Conservation (phyloP, 192 early-diverging fungal species). For the Backusella australiensis region DNA sequence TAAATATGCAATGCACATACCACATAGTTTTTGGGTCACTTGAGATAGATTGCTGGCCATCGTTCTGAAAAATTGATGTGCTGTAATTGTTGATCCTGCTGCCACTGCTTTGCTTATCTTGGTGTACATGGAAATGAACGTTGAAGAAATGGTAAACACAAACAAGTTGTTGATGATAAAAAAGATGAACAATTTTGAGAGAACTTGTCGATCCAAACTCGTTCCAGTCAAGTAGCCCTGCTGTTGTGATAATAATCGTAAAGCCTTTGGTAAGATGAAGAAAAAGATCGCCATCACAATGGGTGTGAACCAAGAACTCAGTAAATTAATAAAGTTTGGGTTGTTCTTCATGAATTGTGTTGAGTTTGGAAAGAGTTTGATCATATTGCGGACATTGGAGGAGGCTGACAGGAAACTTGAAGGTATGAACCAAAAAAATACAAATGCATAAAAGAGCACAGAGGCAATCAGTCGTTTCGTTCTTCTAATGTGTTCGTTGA, state of each 20-base stretch:
- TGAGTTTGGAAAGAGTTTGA: slow-evolving; percentile 50
- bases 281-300: slow-evolving; percentile 66
- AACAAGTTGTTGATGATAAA: slow-evolving; percentile 70
- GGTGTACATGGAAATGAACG: slow-evolving; percentile 31
- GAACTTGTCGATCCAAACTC: slow-evolving; percentile 63
- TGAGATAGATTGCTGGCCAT: slow-evolving; percentile 16
- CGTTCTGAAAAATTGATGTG: slow-evolving; percentile 8
- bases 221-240: slow-evolving; percentile 73
- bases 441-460: slow-evolving; percentile 51
- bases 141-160: slow-evolving; percentile 55
- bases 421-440: slow-evolving; percentile 69
- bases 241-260: slow-evolving; percentile 59
- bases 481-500: slow-evolving; percentile 49
- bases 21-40: slow-evolving; percentile 19
- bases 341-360: slow-evolving; percentile 44
- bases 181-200: slow-evolving; percentile 73
- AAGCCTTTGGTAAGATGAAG: slow-evolving; percentile 60
- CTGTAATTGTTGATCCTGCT: neutral
- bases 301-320: slow-evolving; percentile 66
- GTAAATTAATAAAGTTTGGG: slow-evolving; percentile 51
- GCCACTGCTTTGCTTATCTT: slow-evolving; percentile 12
- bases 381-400: slow-evolving; percentile 57
- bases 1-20: slow-evolving; percentile 7
- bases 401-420: slow-evolving; percentile 58
- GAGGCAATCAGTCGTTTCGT: slow-evolving; percentile 40